phyloP scores from a whole-genome alignment of 306 rosid genomes.

The Psophocarpus tetragonolobus region DNA sequence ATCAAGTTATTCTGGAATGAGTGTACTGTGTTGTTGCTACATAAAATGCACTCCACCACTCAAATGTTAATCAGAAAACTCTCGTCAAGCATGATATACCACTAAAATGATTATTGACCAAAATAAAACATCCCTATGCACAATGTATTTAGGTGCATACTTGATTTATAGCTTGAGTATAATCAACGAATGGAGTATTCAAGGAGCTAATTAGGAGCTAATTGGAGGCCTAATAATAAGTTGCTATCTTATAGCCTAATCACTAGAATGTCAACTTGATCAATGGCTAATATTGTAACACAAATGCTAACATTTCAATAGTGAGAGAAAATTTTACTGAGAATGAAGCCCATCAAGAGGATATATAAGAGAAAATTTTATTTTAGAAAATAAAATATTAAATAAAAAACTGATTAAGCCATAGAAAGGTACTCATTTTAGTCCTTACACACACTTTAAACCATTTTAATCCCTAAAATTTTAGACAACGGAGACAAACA shows the following conservation, averaged over 20 bases:
- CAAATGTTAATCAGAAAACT: neutral
- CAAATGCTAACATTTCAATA: neutral
- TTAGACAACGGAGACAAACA: too few species aligned
- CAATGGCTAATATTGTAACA: neutral
- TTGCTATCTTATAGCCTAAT: neutral
- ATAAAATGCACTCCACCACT: neutral
- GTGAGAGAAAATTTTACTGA: neutral
- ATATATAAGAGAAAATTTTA: too few species aligned
- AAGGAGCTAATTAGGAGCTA: neutral
- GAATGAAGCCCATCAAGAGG: neutral
- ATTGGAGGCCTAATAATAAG: neutral
- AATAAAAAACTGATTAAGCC: too few species aligned
- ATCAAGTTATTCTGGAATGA: neutral
- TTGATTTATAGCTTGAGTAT: neutral
- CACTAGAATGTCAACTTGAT: neutral
- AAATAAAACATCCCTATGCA: neutral
- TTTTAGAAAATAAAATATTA: too few species aligned
- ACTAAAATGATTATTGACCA: neutral
- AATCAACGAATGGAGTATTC: neutral
- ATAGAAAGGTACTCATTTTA: too few species aligned
- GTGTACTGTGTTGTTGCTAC: neutral
- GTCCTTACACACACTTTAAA: too few species aligned
- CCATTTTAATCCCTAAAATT: too few species aligned
- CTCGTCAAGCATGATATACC: neutral
- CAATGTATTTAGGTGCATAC: neutral